Evolutionary conservation across 2,329 filamentous ascomycete genomes (phyloP).

Genomic region (Trichoderma atrobrunneum): DNA sequence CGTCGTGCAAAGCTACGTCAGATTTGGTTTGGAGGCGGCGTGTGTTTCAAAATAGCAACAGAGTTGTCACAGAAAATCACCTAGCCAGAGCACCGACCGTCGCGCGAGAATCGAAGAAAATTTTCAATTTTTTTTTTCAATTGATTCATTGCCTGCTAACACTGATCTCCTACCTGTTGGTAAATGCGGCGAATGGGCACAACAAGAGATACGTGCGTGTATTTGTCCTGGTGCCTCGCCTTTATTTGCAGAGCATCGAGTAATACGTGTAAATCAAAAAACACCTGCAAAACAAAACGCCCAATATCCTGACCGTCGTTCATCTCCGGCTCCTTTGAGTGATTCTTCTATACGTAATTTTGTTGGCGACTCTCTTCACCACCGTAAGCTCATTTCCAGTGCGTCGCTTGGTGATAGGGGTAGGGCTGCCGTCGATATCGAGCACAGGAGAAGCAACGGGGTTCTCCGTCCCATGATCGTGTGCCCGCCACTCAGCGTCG

Average conservation of each 20-base stretch:
- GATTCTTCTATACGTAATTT: neutral
- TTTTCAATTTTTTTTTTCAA: neutral
- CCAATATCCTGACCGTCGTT: neutral
- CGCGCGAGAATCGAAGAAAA: neutral
- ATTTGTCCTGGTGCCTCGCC: neutral
- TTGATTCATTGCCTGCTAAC: neutral
- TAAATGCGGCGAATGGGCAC: neutral
- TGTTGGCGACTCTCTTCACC: neutral
- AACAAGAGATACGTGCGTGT: neutral
- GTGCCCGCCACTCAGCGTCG: neutral
- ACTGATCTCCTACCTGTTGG: neutral
- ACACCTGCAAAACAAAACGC: neutral
- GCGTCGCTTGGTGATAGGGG: neutral
- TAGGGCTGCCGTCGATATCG: neutral
- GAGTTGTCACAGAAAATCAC: conserved; percentile 1
- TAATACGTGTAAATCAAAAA: neutral
- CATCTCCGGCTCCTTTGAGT: neutral
- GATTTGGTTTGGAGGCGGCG: neutral
- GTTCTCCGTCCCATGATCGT: neutral
- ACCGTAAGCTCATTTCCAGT: neutral
- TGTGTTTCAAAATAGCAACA: conserved; percentile 15
- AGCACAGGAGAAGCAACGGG: neutral
- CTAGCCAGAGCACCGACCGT: neutral
- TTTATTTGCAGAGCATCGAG: neutral
- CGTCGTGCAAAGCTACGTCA: conserved; percentile 3